Evolutionary conservation across 2,329 filamentous ascomycete genomes (phyloP).

Genomic region (Colletotrichum sp.): DNA sequence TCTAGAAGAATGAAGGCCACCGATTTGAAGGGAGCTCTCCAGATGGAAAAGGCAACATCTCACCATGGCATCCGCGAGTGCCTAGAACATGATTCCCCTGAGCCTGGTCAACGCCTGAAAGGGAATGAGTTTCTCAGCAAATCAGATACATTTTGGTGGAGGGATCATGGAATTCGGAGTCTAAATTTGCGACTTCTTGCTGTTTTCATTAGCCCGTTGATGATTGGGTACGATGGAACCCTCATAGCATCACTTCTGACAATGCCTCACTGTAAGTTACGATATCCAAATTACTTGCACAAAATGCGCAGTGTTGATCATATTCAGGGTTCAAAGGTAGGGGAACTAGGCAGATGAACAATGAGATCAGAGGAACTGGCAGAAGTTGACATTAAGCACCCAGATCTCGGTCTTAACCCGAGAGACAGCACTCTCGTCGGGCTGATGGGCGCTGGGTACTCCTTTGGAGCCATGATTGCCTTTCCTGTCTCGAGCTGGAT

Average conservation of each 20-base stretch:
- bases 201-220: neutral
- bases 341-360: neutral
- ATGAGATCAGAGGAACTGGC: neutral
- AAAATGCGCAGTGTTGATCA: neutral
- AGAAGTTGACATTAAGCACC: neutral
- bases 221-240: slow-evolving; percentile 5
- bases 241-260: neutral
- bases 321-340: neutral
- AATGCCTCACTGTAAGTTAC: neutral
- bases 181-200: neutral
- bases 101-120: neutral
- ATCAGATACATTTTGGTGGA: neutral
- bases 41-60: neutral
- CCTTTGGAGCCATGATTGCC: neutral
- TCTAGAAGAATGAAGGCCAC: neutral
- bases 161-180: neutral
- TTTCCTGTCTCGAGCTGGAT: neutral
- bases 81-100: neutral
- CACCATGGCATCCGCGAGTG: neutral
- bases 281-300: neutral
- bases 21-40: neutral
- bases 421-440: neutral
- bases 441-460: neutral
- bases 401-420: neutral
- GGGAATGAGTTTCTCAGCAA: neutral